Evolutionary conservation across 352 stramenopile species (phyloP), one percentile per base, ranked within the genome.

Genomic region (Phytophthora tentaculata): DNA sequence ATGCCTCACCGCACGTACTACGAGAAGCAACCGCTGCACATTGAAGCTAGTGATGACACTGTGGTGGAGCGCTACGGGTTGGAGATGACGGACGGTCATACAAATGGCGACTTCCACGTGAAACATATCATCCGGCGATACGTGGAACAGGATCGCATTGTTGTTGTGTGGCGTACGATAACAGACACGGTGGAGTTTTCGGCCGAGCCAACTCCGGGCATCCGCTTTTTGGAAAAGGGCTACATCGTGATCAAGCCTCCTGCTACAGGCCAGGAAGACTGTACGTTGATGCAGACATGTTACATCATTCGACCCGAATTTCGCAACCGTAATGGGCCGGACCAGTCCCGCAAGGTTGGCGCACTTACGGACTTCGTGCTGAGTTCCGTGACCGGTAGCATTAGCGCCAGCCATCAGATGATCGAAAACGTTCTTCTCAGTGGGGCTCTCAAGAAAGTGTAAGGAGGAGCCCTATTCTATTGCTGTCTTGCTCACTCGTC

Each of bases 361-460:
- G 71, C 74, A 10, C 63, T 87, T 24, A 87, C 76, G 7, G 74
- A 87, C 22, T 83, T 87, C 48, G 79, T 84, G 44, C 64, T 87
- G 6, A 81, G 76, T 50, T 74, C 73, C 13, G 72, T 77, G 9
- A 72, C 61, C 14, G 74, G 71, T 19, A 87, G 64, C 37, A 74
- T 84, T 35, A 78, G 70, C 14, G 62, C 68, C 19, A 83, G 68
- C 26, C 74, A 87, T 47, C 74, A 87, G 32, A 84, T 84, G 76
- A 83, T 87, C 8, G 79, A 87, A 41, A 84, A 87, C 24, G 65
- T 79, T n/a, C 63, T 81, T 39, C 67, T 81, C 19, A 74, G 51
- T 22, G 66, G 75, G 24, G 63, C 60, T 43, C 71, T 79, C 26
- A 73, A 73, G 58, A 61, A 61, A 23, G 8, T 29, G 9, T 61